Evolutionary conservation across 75 land plant species (phyloP), one percentile per base, ranked within the genome.

Genomic region (Larix kaempferi): DNA sequence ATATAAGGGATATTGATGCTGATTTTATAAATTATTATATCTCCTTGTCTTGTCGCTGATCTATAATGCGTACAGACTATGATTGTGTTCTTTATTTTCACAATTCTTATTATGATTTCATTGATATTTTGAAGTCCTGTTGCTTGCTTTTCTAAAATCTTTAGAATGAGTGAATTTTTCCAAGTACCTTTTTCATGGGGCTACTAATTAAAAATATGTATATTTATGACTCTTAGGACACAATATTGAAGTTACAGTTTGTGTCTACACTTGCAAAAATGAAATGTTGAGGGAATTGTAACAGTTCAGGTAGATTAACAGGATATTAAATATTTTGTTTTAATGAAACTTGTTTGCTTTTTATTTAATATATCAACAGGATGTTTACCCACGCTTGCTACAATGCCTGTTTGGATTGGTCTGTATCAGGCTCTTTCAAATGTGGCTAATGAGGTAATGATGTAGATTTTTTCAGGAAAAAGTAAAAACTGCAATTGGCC

Each of bases 321-420:
- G 54, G 54, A 10, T 11, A 49, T 49, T 11, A 10, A 49, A 1
- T 10, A 10, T 49, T 49, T 49, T 49, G 11, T 49, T 10, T 49
- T 49, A 49, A 49, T 10, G 54, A 49, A 49, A 11, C 10, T 10
- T 49, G 54, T 1, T 49, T 49, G 12, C 54, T 49, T 49, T 10
- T 49, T 11, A 33, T 60, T 76, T 33, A 27, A 26, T 64, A 52
- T 64, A 22, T 49, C 39, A 65, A 16, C 79, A 97, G 99, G 99
- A 72, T 98, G 99, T 76, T 73, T 98, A n/a, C 99, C 99, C 19
- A 98, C 99, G 3, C 85, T 97, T 69, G 95, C 98, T 52, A 97
- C 99, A 44, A 87, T 97, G 56, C 99, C 99, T 15, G 92, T 98
- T 37, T 98, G 98, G 98, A 98, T 98, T 82, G 99, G 99, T 13